Evolutionary conservation across 2,329 filamentous ascomycete genomes (phyloP).

Genomic region (Fusarium sulawesiense): DNA sequence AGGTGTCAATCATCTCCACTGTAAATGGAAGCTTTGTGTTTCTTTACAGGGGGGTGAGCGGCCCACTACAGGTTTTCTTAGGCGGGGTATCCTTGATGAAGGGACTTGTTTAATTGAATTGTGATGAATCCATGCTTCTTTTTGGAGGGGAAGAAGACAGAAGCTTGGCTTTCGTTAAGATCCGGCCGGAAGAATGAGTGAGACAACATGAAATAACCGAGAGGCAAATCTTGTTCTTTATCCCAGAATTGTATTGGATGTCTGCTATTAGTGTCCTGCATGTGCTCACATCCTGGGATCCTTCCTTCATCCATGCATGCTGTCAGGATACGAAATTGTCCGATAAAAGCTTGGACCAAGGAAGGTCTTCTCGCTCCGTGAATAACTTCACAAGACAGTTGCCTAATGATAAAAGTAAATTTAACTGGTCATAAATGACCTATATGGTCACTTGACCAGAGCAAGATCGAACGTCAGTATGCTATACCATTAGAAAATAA

Average conservation of each 20-base stretch:
- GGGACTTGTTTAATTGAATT: conserved; percentile 34
- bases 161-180: background rate
- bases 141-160: background rate
- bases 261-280: background rate
- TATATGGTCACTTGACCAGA: background rate
- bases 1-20: conserved; percentile 30
- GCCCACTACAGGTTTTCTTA: conserved; percentile 23
- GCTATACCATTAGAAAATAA: background rate
- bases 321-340: conserved; percentile 4
- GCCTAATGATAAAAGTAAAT: background rate
- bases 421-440: background rate
- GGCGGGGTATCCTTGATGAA: conserved; percentile 33
- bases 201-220: background rate
- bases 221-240: background rate
- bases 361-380: background rate
- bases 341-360: background rate
- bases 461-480: background rate
- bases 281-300: background rate
- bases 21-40: conserved; percentile 29
- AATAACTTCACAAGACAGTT: background rate
- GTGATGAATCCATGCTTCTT: background rate
- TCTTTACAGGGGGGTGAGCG: conserved; percentile 26
- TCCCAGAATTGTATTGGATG: background rate
- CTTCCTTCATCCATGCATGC: background rate
- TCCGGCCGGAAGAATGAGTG: background rate